Evolutionary conservation across 306 rosid species (phyloP), one percentile per base, ranked within the genome.

Genomic region (Acacia acuminata): DNA sequence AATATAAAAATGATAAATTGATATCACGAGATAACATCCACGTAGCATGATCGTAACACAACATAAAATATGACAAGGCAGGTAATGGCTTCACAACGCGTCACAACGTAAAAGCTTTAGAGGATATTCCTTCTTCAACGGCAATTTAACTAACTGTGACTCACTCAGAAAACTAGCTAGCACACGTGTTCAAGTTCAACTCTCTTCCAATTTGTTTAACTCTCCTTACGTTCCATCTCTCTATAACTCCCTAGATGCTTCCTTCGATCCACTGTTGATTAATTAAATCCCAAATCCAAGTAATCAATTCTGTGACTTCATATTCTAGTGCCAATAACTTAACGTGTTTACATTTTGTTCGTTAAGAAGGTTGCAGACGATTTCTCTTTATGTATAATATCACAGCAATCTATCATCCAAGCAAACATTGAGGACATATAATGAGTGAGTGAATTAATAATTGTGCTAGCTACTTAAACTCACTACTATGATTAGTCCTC

Each of bases 81-180:
- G 42, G 14, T 50, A 19, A 12, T 51, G 71, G 77, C 22, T 68
- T 55, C 48, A 51, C 17, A 60, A 12, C 43, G 45, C 15, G n/a
- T n/a, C n/a, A n/a, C n/a, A n/a, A n/a, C 1, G 27, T 27, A 66
- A 14, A 75, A 17, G 61, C 38, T 66, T 66, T 40, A 51, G 9
- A 66, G 85, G 61, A 67, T 66, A 82, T 82, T 82, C 81, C 71
- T 56, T 43, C 51, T 67, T 55, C 42, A 45, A 14, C 47, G 56
- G 36, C 40, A 14, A 15, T 15, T 20, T 45, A 48, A 2, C 2
- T 44, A 58, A 19, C 10, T 2, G 67, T 45, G 8, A 50, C n/a
- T 15, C 36, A 42, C 71, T 30, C 24, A 69, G 64, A 38, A 38
- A 38, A 38, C 42, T 38, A 38, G 64, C n/a, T n/a, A 47, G 25